Percentiles rank a stretch among this genome's conserved stretches.
phyloP scores from a whole-genome alignment of 2,329 filamentous ascomycete genomes.

The Sphaerulina musiva region DNA sequence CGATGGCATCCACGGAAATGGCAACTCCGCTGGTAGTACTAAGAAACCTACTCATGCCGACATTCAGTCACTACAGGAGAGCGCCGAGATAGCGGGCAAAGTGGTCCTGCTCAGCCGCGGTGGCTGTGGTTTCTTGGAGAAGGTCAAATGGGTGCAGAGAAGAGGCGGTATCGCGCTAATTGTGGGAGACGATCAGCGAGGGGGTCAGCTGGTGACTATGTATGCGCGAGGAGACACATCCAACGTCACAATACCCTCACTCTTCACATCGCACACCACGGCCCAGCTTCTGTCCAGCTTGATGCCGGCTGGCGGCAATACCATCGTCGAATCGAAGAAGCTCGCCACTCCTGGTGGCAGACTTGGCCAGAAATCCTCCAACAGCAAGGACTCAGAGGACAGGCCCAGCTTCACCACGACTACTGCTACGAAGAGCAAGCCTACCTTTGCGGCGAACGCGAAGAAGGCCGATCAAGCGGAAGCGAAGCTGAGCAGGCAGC shows the following conservation, averaged over 20 bases:
- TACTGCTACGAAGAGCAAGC: slow-evolving; percentile 19
- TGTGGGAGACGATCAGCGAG: slow-evolving; percentile 86
- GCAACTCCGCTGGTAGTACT: slow-evolving; percentile 33
- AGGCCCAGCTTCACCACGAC: slow-evolving; percentile 28
- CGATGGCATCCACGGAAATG: slow-evolving; percentile 33
- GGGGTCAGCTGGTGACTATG: slow-evolving; percentile 90
- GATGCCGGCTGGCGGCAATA: slow-evolving; percentile 56
- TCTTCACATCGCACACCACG: slow-evolving; percentile 92
- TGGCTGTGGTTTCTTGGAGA: slow-evolving; percentile 92
- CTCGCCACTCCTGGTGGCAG: slow-evolving; percentile 42
- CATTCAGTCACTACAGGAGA: slow-evolving; percentile 85
- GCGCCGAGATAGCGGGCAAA: slow-evolving; percentile 87
- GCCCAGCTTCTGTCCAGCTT: slow-evolving; percentile 87
- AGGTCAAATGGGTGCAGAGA: slow-evolving; percentile 93
- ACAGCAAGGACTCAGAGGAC: slow-evolving; percentile 15
- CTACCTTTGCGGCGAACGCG: slow-evolving; percentile 15
- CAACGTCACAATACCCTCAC: slow-evolving; percentile 84
- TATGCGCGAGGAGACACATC: slow-evolving; percentile 95
- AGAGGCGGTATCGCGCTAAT: slow-evolving; percentile 84
- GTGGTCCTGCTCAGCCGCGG: slow-evolving; percentile 86
- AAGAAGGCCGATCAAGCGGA: slow-evolving; percentile 12
- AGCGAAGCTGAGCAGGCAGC: slow-evolving; percentile 26
- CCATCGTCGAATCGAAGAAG: slow-evolving; percentile 40
- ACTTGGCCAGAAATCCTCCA: slow-evolving; percentile 17
- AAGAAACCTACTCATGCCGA: slow-evolving; percentile 60